A percentile compares a stretch with the other conserved stretches of the same genome.
These are phyloP conservation scores for Leucosporidium creatinivorum DNA, from an alignment of 768 basidiomycete species.

Conservation along the genomic window DNA sequence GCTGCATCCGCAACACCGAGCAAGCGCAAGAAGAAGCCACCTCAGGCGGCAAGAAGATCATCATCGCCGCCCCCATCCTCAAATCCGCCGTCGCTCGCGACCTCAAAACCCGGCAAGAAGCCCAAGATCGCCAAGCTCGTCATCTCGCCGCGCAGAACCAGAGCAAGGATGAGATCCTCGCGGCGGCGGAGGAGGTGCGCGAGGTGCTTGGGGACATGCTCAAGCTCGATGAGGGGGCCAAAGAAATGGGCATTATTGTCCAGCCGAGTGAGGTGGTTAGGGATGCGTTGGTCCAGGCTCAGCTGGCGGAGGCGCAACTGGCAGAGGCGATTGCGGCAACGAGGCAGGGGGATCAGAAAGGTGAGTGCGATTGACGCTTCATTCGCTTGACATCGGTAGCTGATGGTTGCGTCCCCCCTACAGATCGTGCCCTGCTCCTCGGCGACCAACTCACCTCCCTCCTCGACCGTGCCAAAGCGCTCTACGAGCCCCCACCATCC, in stretches of 20 bases:
- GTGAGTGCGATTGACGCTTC: not conserved
- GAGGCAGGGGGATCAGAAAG: slow-evolving; percentile 8
- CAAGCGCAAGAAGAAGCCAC: slow-evolving; percentile 47
- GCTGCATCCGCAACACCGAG: slow-evolving; percentile 87
- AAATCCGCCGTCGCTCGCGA: slow-evolving; percentile 42
- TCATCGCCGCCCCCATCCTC: slow-evolving; percentile 45
- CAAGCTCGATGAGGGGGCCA: slow-evolving; percentile 14
- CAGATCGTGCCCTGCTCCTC: slow-evolving; percentile 40
- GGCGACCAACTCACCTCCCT: slow-evolving; percentile 63
- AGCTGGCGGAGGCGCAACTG: slow-evolving; percentile 30
- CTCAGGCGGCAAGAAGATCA: slow-evolving; percentile 23
- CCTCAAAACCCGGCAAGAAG: slow-evolving; percentile 41
- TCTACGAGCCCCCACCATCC: slow-evolving; percentile 34
- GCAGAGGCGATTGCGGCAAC: slow-evolving; percentile 14
- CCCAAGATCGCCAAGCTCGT: slow-evolving; percentile 49
- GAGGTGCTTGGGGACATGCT: slow-evolving; percentile 26
- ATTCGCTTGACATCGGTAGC: not conserved
- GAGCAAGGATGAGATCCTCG: slow-evolving; percentile 26
- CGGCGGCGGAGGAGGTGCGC: slow-evolving; percentile 24
- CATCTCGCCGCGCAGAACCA: slow-evolving; percentile 47
- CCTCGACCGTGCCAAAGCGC: slow-evolving; percentile 47
- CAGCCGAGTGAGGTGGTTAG: slow-evolving; percentile 18
- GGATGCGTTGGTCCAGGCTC: slow-evolving; percentile 23
- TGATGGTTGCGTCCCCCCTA: not conserved
- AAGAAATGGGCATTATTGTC: slow-evolving; percentile 4